Conservation (phyloP, 2,329 filamentous ascomycete species). For the Tolypocladium paradoxum region DNA sequence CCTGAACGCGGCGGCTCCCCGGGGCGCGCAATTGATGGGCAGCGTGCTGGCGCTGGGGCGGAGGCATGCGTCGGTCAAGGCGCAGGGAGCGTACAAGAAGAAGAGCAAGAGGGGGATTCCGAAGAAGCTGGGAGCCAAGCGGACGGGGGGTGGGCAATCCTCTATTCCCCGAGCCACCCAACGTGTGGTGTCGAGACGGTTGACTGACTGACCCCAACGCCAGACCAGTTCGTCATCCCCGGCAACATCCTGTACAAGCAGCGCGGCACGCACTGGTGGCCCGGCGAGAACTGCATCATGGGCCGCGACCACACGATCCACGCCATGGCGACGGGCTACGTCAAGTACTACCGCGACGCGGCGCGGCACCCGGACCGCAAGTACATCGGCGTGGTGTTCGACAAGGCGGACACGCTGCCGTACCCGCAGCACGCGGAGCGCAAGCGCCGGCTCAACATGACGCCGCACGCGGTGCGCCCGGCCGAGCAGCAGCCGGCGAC, state of each 20-base stretch:
- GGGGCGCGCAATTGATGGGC: conserved; percentile 17
- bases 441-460: conserved; percentile 65
- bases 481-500: conserved; percentile 25
- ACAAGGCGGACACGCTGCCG: conserved; percentile 71
- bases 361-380: conserved; percentile 71
- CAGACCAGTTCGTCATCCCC: conserved; percentile 85
- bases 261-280: conserved; percentile 86
- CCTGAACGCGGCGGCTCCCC: conserved; percentile 6
- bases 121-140: conserved; percentile 91
- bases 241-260: conserved; percentile 98
- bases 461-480: conserved; percentile 37
- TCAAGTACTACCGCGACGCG: conserved; percentile 93
- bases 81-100: conserved; percentile 58
- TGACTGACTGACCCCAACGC: not conserved
- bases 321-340: conserved; percentile 74
- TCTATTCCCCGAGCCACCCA: no score
- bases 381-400: conserved; percentile 89
- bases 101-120: conserved; percentile 47
- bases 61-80: conserved; percentile 48
- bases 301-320: conserved; percentile 96
- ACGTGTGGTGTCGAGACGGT: conserved; percentile 5
- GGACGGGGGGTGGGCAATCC: conserved; percentile 60
- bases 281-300: conserved; percentile 91
- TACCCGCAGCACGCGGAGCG: conserved; percentile 63
- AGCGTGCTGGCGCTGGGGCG: conserved; percentile 36